A percentile compares a stretch with the other conserved stretches of the same genome.
These are phyloP conservation scores for Coleophoma cylindrospora DNA, from an alignment of 2,329 filamentous ascomycete species.

Conservation along the genomic window DNA sequence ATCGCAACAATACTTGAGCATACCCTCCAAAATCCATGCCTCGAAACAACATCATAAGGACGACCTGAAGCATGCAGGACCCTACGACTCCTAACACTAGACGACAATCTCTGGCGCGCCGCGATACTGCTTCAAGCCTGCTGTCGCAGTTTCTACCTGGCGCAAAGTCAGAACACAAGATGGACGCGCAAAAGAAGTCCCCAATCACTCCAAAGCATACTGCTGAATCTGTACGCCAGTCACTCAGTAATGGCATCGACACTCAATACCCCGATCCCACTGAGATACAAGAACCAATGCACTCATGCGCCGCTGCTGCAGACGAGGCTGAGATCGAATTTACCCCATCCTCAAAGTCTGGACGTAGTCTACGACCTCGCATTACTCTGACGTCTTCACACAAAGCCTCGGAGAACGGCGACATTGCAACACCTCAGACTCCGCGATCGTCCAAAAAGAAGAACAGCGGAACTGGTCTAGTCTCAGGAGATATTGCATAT, in stretches of 20 bases:
- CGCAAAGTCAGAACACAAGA: slow-evolving; percentile 20
- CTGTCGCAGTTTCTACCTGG: slow-evolving; percentile 22
- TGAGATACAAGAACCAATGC: not conserved
- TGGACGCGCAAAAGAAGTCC: slow-evolving; percentile 8
- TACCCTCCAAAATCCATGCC: not conserved
- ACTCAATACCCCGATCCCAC: not conserved
- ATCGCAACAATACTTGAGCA: not conserved
- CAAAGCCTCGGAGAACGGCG: slow-evolving; percentile 18
- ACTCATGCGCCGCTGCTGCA: not conserved
- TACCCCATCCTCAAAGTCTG: slow-evolving; percentile 1
- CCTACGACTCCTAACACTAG: not conserved
- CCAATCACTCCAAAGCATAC: slow-evolving; percentile 4
- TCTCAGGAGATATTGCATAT: slow-evolving; percentile 6
- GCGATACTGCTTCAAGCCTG: slow-evolving; percentile 17
- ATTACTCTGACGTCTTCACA: slow-evolving; percentile 16
- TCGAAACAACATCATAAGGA: too few relatives aligned
- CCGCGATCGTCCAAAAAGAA: slow-evolving; percentile 1
- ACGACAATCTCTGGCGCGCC: slow-evolving; percentile 1
- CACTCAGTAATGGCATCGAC: not conserved
- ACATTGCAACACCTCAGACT: not conserved
- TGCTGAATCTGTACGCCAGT: slow-evolving; percentile 4
- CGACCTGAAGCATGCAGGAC: slow-evolving; percentile 3
- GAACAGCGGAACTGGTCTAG: slow-evolving; percentile 7
- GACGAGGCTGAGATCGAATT: slow-evolving; percentile 13
- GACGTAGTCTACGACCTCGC: slow-evolving; percentile 11